Conservation (phyloP, 176 grass and related monocot genomes). For the Hsuehochloa calcarea region DNA sequence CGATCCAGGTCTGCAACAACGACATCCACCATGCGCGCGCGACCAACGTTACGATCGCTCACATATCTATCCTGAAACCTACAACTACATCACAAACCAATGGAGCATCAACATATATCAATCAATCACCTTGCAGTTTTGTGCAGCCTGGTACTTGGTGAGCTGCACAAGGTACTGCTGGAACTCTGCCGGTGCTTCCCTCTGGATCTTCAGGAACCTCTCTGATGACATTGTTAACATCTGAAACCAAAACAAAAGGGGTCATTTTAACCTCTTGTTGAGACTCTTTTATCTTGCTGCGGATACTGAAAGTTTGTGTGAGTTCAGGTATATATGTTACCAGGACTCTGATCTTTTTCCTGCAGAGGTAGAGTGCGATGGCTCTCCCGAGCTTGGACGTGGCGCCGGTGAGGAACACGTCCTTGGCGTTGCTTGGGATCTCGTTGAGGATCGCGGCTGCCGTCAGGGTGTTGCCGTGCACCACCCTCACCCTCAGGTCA, state of each 20-base stretch:
- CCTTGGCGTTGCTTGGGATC: slow-evolving; percentile 57
- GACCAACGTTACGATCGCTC: neutral
- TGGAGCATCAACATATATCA: too few species aligned
- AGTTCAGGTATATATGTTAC: too few species aligned
- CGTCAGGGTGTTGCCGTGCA: slow-evolving; percentile 96
- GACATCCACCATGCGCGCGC: neutral
- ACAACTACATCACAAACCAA: neutral
- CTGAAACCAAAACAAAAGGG: slow-evolving; percentile 22
- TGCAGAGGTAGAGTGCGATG: slow-evolving; percentile 85
- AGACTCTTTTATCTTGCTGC: neutral
- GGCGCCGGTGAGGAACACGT: slow-evolving; percentile 86
- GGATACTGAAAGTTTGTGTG: neutral
- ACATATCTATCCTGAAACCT: neutral
- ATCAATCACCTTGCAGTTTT: slow-evolving; percentile 66
- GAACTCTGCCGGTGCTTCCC: slow-evolving; percentile 66
- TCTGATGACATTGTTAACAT: slow-evolving; percentile 80
- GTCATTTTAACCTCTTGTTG: neutral
- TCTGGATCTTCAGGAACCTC: slow-evolving; percentile 76
- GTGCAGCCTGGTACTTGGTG: slow-evolving; percentile 84
- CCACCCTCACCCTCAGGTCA: slow-evolving; percentile 71
- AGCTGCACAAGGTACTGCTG: slow-evolving; percentile 80
- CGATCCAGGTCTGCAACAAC: slow-evolving; percentile 72
- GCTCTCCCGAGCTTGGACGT: slow-evolving; percentile 91
- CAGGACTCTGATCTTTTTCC: slow-evolving; percentile 71
- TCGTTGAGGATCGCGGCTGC: slow-evolving; percentile 84